A percentile compares a stretch with the other conserved stretches of the same genome.
Conservation (phyloP, 345 rosid species). For the Syzygium oleosum region DNA sequence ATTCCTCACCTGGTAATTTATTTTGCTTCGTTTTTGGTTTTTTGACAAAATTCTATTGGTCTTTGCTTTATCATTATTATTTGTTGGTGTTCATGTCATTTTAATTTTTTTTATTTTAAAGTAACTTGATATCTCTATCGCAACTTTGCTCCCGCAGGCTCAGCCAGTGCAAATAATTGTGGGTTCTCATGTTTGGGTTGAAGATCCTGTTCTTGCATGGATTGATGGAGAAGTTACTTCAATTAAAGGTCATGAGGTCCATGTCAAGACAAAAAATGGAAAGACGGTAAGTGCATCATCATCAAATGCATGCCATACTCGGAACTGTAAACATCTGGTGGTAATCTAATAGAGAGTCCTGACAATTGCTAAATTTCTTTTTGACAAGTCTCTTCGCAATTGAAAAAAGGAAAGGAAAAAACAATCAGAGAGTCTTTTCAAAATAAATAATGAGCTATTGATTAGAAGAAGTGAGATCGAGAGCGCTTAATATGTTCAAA, state of each 20-base stretch:
- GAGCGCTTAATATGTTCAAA: background rate
- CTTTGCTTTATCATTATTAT: background rate
- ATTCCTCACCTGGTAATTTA: background rate
- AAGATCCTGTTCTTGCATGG: conserved; percentile 75
- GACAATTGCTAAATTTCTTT: background rate
- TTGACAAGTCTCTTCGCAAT: background rate
- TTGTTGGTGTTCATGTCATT: background rate
- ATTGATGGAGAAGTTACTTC: conserved; percentile 54
- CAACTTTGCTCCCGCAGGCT: conserved; percentile 31
- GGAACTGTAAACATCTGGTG: background rate
- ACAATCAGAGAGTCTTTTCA: background rate
- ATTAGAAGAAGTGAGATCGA: background rate
- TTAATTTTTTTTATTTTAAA: background rate
- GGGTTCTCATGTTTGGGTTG: conserved; percentile 86
- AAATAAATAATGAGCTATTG: background rate
- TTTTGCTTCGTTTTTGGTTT: background rate
- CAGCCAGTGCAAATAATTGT: conserved; percentile 56
- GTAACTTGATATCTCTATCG: background rate
- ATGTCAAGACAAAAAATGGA: conserved; percentile 40
- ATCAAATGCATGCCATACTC: background rate
- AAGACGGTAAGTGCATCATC: conserved; percentile 36
- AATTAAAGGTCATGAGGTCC: conserved; percentile 41
- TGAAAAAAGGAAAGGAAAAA: background rate
- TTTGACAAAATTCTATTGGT: background rate
- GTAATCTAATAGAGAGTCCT: background rate